phyloP scores from a whole-genome alignment of 306 rosid species.

The Purshia tridentata region DNA sequence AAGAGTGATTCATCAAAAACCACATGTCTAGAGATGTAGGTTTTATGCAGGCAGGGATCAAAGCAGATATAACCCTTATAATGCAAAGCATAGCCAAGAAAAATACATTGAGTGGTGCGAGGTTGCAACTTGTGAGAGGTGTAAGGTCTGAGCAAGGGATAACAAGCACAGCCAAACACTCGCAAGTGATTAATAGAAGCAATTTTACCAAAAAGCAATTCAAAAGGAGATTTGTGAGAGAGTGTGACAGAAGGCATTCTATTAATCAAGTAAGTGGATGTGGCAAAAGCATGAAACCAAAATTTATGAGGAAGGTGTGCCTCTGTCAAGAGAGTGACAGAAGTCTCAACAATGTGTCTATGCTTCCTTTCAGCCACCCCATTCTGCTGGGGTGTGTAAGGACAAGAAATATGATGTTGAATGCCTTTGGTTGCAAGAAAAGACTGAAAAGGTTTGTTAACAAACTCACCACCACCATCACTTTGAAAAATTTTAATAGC shows the following conservation, averaged over 20 bases:
- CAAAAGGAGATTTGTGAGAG: neutral
- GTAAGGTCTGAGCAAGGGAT: neutral
- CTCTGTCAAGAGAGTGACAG: neutral
- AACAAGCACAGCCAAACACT: too few relatives aligned
- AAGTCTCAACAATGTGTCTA: neutral
- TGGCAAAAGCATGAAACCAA: neutral
- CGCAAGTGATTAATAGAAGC: neutral
- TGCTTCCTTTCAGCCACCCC: too few relatives aligned
- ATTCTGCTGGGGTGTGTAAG: neutral
- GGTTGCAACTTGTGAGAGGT: too few relatives aligned
- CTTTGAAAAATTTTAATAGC: neutral
- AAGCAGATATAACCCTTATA: too few relatives aligned
- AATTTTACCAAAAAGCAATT: neutral
- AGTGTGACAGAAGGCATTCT: neutral
- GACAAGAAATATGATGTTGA: neutral
- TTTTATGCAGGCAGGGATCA: fast-evolving
- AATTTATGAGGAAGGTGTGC: fast-evolving
- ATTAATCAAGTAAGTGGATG: neutral
- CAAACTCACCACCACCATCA: neutral
- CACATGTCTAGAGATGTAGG: too few relatives aligned
- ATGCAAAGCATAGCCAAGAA: too few relatives aligned
- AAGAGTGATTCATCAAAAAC: too few relatives aligned
- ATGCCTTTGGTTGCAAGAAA: neutral
- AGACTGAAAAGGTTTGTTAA: neutral
- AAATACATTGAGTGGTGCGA: too few relatives aligned